Conservation (phyloP, 1,139 yeast genomes). For the Diutina ranongensis region DNA sequence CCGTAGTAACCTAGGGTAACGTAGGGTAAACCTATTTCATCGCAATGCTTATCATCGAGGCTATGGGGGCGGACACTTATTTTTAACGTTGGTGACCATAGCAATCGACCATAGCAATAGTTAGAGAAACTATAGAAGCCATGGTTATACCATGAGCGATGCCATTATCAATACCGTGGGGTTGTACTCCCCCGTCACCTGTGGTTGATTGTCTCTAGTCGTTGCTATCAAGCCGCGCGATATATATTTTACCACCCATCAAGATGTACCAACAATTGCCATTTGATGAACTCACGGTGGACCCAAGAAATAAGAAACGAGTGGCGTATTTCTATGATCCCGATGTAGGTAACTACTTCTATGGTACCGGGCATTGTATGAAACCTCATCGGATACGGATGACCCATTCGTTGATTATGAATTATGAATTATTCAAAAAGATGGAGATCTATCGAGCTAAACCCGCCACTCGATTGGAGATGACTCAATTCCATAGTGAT, state of each 20-base stretch:
- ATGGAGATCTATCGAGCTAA: conserved; percentile 5
- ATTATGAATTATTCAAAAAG: conserved; percentile 4
- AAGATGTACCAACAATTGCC: conserved; percentile 36
- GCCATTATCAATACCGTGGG: too few relatives aligned
- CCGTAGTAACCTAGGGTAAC: too few relatives aligned
- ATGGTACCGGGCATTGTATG: conserved; percentile 6
- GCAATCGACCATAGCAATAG: too few relatives aligned
- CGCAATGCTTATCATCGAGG: too few relatives aligned
- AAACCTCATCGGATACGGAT: conserved; percentile 6
- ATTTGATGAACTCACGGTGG: conserved; percentile 34
- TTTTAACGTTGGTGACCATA: too few relatives aligned
- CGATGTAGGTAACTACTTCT: conserved; percentile 5
- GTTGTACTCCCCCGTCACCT: not conserved
- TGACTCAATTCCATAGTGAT: conserved; percentile 4
- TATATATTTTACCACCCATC: not conserved
- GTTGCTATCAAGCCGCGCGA: not conserved
- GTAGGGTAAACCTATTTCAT: too few relatives aligned
- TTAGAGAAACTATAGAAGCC: too few relatives aligned
- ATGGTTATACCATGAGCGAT: too few relatives aligned
- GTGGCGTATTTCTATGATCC: conserved; percentile 6
- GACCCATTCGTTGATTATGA: conserved; percentile 5
- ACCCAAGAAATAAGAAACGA: conserved; percentile 26
- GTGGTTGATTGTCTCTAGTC: too few relatives aligned
- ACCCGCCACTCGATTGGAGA: conserved; percentile 2
- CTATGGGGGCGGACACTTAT: too few relatives aligned